Base-by-base conservation (phyloP, 768 basidiomycete species). In the Trametes meyenii region DNA sequence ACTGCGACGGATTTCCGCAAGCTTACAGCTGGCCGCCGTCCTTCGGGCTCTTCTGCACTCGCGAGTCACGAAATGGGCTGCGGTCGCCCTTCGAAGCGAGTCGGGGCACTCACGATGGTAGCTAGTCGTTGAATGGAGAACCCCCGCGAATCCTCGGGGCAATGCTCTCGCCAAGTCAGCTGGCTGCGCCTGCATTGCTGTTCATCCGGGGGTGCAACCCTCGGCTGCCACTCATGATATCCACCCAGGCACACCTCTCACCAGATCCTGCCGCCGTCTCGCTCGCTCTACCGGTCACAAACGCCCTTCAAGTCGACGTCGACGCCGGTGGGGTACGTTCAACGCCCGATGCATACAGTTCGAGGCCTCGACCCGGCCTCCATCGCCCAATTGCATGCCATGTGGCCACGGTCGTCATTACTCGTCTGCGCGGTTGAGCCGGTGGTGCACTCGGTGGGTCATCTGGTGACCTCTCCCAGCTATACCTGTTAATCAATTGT, bases 371-470 rank as follows among this genome's bases (percentile, higher is more conserved):
- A n/a, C 45, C 23, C 45, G 13, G 35, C 35, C 44, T 21, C 21
- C 36, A n/a, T 39, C 51, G 6, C 21, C 8, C 35, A 33, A 45
- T 3, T 35, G 21, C 17, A 29, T 38, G 44, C 54, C 54, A 56
- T 48, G 55, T 56, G 55, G 55, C 45, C 55, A 44, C 55, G 46
- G 19, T 17, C 45, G 46, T 40, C 55, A 46, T 57, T 46, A 57
- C 45, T 8, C 2, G 5, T 29, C 2, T 33, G 46, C 26, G n/a
- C 26, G 12, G 8, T n/a, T 16, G n/a, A n/a, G 12, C n/a, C 24
- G 29, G 5, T n/a, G 14, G 16, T 13, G 6, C 7, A 13, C 21
- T 24, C 46, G 46, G 19, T 26, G 46, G 16, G 21, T 43, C 38
- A 23, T 21, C 54, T 46, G 51, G 21, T 52, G 51, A 52, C 39